Conservation (phyloP, 768 basidiomycete genomes). For the Rhodotorula babjevae region DNA sequence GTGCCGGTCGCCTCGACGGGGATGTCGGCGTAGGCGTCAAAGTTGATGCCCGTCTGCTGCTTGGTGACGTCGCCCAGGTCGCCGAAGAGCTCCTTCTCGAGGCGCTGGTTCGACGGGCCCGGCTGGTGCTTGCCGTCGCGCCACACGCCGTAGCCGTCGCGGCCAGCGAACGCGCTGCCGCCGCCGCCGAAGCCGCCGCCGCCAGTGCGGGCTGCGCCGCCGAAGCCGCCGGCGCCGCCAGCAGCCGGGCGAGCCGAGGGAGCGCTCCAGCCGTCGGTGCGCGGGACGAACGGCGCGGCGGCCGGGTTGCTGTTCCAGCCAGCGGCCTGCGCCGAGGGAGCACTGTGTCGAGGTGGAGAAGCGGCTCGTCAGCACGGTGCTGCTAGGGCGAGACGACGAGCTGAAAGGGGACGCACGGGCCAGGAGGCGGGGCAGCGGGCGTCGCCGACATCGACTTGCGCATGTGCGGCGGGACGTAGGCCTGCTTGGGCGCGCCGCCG, state of each 20-base stretch:
- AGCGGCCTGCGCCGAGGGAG: neutral
- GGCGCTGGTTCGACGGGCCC: conserved; percentile 75
- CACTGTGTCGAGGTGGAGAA: neutral
- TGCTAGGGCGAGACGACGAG: neutral
- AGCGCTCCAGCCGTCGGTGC: conserved; percentile 11
- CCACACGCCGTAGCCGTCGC: conserved; percentile 65
- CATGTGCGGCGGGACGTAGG: conserved; percentile 40
- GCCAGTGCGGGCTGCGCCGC: neutral
- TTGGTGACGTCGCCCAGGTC: conserved; percentile 77
- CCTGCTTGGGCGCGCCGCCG: conserved; percentile 16
- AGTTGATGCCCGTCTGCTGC: conserved; percentile 97
- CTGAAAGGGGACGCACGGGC: conserved; percentile 2
- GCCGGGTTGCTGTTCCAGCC: conserved; percentile 21
- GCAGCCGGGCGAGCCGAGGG: conserved; percentile 8
- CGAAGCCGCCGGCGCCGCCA: neutral
- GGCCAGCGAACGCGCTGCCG: conserved; percentile 42
- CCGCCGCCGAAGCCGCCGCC: conserved; percentile 13
- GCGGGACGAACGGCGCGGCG: conserved; percentile 26
- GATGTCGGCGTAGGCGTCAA: conserved; percentile 99
- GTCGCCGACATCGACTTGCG: conserved; percentile 22
- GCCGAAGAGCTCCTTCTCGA: conserved; percentile 95
- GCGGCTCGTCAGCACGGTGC: neutral
- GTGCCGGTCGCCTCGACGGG: conserved; percentile 97
- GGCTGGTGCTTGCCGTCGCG: conserved; percentile 79
- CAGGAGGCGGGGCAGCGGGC: conserved; percentile 8